These are phyloP conservation scores for Friedmanniomyces endolithicus DNA, from an alignment of 495 filamentous ascomycete species.

Conservation along the genomic window DNA sequence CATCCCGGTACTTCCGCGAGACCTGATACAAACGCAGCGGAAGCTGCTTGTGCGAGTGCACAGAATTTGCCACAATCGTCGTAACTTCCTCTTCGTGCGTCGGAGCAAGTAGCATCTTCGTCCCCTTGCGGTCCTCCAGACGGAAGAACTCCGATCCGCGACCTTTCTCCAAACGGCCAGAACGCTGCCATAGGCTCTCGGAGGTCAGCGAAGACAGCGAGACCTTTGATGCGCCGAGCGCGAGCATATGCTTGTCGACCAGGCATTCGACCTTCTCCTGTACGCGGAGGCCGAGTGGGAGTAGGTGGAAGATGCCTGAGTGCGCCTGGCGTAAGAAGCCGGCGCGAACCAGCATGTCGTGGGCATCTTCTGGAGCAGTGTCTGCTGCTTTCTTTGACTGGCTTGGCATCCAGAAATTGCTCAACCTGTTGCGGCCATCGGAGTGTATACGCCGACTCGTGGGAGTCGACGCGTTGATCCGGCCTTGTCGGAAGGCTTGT, in stretches of 20 bases:
- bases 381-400: constrained; percentile 47
- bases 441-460: not conserved
- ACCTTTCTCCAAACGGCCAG: constrained; percentile 45
- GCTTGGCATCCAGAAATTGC: constrained; percentile 65
- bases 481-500: not conserved
- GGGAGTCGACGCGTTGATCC: not conserved
- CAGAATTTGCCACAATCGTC: constrained; percentile 52
- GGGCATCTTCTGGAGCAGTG: constrained; percentile 41
- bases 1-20: constrained; percentile 87
- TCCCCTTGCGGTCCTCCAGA: constrained; percentile 65
- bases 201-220: constrained; percentile 80
- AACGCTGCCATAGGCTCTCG: constrained; percentile 68
- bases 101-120: constrained; percentile 66
- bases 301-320: constrained; percentile 82
- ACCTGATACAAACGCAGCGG: constrained; percentile 88
- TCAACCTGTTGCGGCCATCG: constrained; percentile 52
- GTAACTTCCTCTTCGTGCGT: constrained; percentile 98
- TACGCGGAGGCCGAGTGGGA: constrained; percentile 79
- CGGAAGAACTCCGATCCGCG: constrained; percentile 55
- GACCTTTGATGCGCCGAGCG: constrained; percentile 68
- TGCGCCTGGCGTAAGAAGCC: constrained; percentile 80
- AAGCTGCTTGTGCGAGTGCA: constrained; percentile 77
- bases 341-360: constrained; percentile 60
- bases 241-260: constrained; percentile 80
- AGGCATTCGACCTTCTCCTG: constrained; percentile 77